Evolutionary conservation across 768 basidiomycete species (phyloP), one percentile per base, ranked within the genome.

Genomic region (Lyophyllum decastes): DNA sequence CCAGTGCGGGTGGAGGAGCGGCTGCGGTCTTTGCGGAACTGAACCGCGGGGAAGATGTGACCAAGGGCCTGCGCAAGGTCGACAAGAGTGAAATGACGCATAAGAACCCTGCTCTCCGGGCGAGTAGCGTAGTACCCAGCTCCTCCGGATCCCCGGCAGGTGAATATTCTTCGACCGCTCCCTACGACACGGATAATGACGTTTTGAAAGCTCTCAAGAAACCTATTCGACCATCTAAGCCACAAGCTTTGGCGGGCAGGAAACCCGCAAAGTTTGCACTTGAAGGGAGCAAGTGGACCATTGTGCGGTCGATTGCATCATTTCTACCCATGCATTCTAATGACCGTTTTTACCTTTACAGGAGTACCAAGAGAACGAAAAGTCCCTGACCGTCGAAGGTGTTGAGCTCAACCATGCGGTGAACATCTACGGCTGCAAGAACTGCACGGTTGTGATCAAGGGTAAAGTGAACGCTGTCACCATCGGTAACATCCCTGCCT

Each of bases 21-120:
- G 85, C 86, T 11, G 90, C 91, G 4, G 90, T 99, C 24, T 95
- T 99, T 55, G 93, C 94, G 1, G 84, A 94, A 54, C 75, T 99
- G 46, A 98, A 98, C 68, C 83, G 89, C 41, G 95, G 96, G 0
- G 91, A 87, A 60, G 87, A 89, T 4, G 88, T 99, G 33, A 98
- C 96, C 6, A 92, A 90, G 68, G 88, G 91, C 11, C 72, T 99
- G 64, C 87, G 90, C 63, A 98, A 97, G 71, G 97, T 99, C 26
- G 92, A 95, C 69, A 90, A 87, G 78, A 95, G 92, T 61, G 90
- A 98, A 72, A 95, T 96, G 95, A 98, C 95, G 2, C 97, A 99
- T 79, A 98, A 99, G 81, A 98, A 99, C 67, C 96, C 97, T 0
- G 82, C 86, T 10, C 74, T 99, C 35, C 78, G 97, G 27, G 84